phyloP scores from a whole-genome alignment of 1,139 yeast species.

The Yamadazyma epiphylla region DNA sequence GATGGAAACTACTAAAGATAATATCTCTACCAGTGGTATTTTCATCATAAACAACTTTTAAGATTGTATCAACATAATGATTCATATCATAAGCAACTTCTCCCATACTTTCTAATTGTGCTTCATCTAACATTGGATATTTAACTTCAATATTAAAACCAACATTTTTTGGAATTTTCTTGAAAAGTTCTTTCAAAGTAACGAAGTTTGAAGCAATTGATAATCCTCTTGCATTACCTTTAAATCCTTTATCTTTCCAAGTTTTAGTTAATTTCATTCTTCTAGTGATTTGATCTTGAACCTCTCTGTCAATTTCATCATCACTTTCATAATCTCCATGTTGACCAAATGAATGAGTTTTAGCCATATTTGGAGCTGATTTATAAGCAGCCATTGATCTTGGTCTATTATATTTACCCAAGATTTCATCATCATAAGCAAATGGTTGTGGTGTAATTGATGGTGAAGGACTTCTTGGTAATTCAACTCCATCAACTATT shows the following conservation, averaged over 20 bases:
- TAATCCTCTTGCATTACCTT: constrained; percentile 87
- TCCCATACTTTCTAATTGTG: constrained; percentile 85
- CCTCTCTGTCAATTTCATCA: constrained; percentile 38
- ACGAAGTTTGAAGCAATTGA: constrained; percentile 91
- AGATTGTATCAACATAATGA: constrained; percentile 81
- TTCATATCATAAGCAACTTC: constrained; percentile 81
- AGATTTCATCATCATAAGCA: constrained; percentile 37
- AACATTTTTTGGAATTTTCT: constrained; percentile 73
- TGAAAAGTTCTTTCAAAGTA: constrained; percentile 79
- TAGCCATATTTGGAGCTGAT: constrained; percentile 23
- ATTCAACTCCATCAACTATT: constrained; percentile 10
- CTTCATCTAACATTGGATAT: constrained; percentile 94
- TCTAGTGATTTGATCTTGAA: constrained; percentile 42
- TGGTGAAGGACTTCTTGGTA: constrained; percentile 4
- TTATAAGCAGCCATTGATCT: constrained; percentile 39
- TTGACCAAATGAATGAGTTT: constrained; percentile 6
- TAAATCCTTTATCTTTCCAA: constrained; percentile 81
- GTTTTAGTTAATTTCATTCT: constrained; percentile 86
- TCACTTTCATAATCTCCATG: constrained; percentile 14
- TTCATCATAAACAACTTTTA: constrained; percentile 73
- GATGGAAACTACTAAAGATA: constrained; percentile 91
- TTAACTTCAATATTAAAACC: constrained; percentile 96
- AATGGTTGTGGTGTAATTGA: constrained; percentile 11
- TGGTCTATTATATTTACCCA: constrained; percentile 33
- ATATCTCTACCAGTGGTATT: constrained; percentile 78